Percentiles rank a stretch among this genome's conserved stretches.
phyloP scores from a whole-genome alignment of 768 basidiomycete species.

The Panaeolus papilionaceus region DNA sequence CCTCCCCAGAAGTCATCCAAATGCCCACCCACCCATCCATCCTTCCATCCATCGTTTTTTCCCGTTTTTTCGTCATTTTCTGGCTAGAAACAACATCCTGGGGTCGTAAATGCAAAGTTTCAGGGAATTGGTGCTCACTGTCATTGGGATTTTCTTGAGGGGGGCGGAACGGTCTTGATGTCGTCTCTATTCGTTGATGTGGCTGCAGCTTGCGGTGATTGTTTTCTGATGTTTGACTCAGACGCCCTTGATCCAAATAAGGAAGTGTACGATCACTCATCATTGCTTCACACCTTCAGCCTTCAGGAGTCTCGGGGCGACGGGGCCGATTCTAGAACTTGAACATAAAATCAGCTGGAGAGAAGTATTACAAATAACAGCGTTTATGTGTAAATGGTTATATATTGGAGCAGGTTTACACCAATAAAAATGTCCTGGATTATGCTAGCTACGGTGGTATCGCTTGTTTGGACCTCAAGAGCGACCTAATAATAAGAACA shows the following conservation, averaged over 20 bases:
- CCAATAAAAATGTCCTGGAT: no score
- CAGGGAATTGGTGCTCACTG: conserved; percentile 32
- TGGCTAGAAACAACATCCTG: conserved; percentile 20
- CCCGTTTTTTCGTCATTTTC: conserved; percentile 15
- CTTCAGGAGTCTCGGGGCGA: no score
- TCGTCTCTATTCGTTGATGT: conserved; percentile 25
- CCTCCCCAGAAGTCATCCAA: conserved; percentile 16
- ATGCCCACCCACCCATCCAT: conserved; percentile 25
- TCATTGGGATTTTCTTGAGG: conserved; percentile 42
- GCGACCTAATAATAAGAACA: no score
- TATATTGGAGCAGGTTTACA: no score
- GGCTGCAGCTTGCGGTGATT: conserved; percentile 25
- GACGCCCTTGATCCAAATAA: not conserved
- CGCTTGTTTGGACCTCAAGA: no score
- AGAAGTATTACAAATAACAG: no score
- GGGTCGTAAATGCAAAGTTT: conserved; percentile 24
- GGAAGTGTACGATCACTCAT: not conserved
- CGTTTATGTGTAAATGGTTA: no score
- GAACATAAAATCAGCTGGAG: no score
- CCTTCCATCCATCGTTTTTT: conserved; percentile 33
- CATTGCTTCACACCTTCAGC: not conserved
- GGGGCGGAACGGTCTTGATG: conserved; percentile 33
- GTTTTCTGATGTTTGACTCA: not conserved
- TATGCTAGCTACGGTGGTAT: no score
- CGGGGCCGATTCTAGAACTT: no score